Evolutionary conservation across 2,329 filamentous ascomycete genomes (phyloP), one percentile per base, ranked within the genome.

Genomic region (Balansia obtecta): DNA sequence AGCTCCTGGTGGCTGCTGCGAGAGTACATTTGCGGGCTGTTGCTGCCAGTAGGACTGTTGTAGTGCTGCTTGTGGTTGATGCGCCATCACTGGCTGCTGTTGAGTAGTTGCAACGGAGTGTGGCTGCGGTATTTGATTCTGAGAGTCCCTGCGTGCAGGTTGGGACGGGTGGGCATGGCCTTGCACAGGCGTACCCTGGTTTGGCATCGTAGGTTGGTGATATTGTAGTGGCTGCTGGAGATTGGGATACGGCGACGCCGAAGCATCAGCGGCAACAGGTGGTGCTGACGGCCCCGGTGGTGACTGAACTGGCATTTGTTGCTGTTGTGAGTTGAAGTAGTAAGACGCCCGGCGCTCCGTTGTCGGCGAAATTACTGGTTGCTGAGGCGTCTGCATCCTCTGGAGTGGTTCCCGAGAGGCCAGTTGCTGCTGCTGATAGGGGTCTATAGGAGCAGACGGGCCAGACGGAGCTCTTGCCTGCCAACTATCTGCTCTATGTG

Each of bases 291-390:
- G 61, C 56, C 62, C 62, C 60, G 66, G 53, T 58, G 66, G 57
- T 4, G 61, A 53, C 27, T 61, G 61, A 12, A 54, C 55, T 1
- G 61, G 56, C 22, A 37, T 8, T 27, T 45, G 46, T 16, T 45
- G 50, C 43, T 68, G 63, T 46, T 68, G 65, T 51, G 66, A 63
- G 55, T 67, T 73, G 58, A 78, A 80, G 62, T 84, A 85, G 58
- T 78, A 83, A 10, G 73, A 72, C 11, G 75, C 70, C 52, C 71
- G 77, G 1, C 77, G 71, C 52, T 85, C 80, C 15, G 71, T 54
- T 37, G 64, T 55, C 11, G 62, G 61, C 27, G 61, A 58, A 8
- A 55, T 58, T 7, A 55, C 51, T 12, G 60, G 41, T 51, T 61
- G 63, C 40, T 64, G 65, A 6, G 62, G 59, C 13, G 57, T 61